A percentile compares a stretch with the other conserved stretches of the same genome.
Conservation (phyloP, 2,329 filamentous ascomycete species). For the Claviceps maximensis region DNA sequence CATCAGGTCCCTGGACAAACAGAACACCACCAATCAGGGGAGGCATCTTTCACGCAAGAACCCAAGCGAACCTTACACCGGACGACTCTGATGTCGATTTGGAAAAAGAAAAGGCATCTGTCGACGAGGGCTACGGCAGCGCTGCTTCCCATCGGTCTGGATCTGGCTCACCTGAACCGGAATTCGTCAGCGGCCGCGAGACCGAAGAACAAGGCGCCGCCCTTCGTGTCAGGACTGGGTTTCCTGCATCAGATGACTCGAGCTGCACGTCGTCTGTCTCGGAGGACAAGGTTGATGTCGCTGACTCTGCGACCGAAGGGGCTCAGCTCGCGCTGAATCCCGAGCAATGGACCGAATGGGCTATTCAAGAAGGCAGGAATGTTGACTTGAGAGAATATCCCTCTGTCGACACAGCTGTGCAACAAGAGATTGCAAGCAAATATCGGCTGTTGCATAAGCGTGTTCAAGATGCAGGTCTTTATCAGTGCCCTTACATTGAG, state of each 20-base stretch:
- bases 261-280: not conserved
- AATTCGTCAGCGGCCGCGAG: not conserved
- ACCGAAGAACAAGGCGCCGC: not conserved
- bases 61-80: conserved; percentile 3
- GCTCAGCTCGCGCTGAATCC: conserved; percentile 5
- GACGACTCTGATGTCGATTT: conserved; percentile 7
- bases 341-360: conserved; percentile 22
- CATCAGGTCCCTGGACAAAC: conserved; percentile 41
- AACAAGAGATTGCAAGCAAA: conserved; percentile 39
- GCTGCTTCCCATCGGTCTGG: conserved; percentile 5
- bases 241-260: not conserved
- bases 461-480: conserved; percentile 41
- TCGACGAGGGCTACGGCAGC: conserved; percentile 7
- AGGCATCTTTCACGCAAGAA: conserved; percentile 17
- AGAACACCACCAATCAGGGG: conserved; percentile 46
- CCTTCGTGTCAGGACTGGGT: conserved; percentile 1
- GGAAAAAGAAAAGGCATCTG: conserved; percentile 6
- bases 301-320: not conserved
- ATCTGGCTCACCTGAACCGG: conserved; percentile 2
- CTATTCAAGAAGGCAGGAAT: conserved; percentile 20
- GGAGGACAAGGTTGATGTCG: not conserved
- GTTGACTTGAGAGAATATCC: conserved; percentile 31
- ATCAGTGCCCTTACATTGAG: conserved; percentile 42
- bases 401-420: conserved; percentile 38
- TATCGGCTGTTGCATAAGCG: conserved; percentile 43